A percentile compares a stretch with the other conserved stretches of the same genome.
These are phyloP conservation scores for Niveomyces coronatus DNA, from an alignment of 2,329 filamentous ascomycete species.

Conservation along the genomic window DNA sequence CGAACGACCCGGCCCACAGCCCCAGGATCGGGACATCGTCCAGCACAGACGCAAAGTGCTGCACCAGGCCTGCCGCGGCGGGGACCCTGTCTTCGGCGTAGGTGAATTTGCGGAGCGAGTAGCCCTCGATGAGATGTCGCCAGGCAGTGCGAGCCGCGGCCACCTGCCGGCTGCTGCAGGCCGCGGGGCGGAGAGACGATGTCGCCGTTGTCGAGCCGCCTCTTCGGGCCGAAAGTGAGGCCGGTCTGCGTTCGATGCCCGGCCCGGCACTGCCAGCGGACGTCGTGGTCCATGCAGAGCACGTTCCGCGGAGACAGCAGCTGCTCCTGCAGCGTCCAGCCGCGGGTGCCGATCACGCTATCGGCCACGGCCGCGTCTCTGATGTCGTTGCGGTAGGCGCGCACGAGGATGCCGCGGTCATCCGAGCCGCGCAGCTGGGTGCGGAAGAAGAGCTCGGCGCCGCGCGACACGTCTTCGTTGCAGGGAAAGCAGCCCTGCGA, in stretches of 20 bases:
- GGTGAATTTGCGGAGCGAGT: not conserved
- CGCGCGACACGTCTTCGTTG: not conserved
- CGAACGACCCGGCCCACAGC: not conserved
- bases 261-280: not conserved
- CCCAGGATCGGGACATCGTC: not conserved
- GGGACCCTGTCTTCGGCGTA: not conserved
- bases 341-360: not conserved
- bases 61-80: not conserved
- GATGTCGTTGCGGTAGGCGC: not conserved
- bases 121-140: not conserved
- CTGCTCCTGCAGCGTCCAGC: not conserved
- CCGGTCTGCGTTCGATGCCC: not conserved
- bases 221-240: not conserved
- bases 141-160: not conserved
- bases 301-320: not conserved
- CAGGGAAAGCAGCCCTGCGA: not conserved
- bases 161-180: not conserved
- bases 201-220: not conserved
- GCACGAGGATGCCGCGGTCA: not conserved
- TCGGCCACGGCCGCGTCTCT: not conserved
- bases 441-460: not conserved
- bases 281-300: not conserved
- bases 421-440: not conserved
- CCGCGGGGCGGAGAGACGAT: not conserved
- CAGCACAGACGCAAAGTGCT: not conserved